These are phyloP conservation scores for Thymus quinquecostatus DNA, from an alignment of 257 asterid genomes.

Conservation along the genomic window DNA sequence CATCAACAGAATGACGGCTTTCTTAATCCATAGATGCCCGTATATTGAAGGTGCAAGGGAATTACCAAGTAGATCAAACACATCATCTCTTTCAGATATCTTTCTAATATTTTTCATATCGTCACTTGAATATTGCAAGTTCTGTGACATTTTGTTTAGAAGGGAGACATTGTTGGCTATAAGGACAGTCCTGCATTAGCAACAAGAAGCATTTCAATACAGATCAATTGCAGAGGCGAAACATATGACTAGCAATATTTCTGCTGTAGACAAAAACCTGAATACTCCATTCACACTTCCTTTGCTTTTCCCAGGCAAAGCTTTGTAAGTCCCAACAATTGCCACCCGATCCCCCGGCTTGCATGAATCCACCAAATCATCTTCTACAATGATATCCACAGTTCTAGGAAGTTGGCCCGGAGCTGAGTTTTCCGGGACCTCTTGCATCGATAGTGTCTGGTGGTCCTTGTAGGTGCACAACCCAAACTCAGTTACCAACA, in stretches of 20 bases:
- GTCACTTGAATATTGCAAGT: constrained; percentile 65
- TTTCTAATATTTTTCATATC: constrained; percentile 77
- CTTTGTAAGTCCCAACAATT: constrained; percentile 92
- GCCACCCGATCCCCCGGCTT: constrained; percentile 99
- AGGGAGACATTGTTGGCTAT: constrained; percentile 87
- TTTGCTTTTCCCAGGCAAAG: constrained; percentile 87
- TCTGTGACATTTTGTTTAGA: constrained; percentile 82
- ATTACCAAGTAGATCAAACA: constrained; percentile 79
- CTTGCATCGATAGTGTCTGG: constrained; percentile 94
- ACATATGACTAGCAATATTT: constrained; percentile 23
- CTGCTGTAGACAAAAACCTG: constrained; percentile 52
- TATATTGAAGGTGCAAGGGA: constrained; percentile 96
- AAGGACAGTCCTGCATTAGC: constrained; percentile 82
- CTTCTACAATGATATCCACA: constrained; percentile 87
- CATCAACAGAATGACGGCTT: constrained; percentile 88
- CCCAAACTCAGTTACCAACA: constrained; percentile 91
- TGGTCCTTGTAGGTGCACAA: constrained; percentile 89
- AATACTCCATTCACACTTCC: constrained; percentile 95
- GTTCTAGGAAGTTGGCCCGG: constrained; percentile 98
- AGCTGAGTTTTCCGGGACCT: constrained; percentile 96
- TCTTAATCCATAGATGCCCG: constrained; percentile 95
- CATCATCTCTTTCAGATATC: constrained; percentile 74
- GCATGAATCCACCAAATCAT: constrained; percentile 93
- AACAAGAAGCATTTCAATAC: constrained; percentile 14
- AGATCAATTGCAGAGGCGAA: constrained; percentile 13